These are phyloP conservation scores for Xylariaceae sp. DNA, from an alignment of 2,329 filamentous ascomycete genomes.

Conservation along the genomic window DNA sequence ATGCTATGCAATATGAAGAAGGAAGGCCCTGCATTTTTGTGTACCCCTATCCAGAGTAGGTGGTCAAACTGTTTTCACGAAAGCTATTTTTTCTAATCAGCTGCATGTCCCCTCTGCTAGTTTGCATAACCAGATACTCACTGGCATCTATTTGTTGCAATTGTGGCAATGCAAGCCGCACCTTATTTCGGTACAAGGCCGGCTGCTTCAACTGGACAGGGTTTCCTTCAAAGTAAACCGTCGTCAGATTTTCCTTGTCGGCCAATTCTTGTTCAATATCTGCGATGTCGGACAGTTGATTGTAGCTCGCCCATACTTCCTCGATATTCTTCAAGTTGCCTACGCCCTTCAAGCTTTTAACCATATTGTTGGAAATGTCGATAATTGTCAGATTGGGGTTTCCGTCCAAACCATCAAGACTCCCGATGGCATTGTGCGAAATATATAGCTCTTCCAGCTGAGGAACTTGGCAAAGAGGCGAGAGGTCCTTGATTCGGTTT, in stretches of 20 bases:
- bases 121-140: conserved; percentile 55
- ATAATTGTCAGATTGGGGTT: conserved; percentile 73
- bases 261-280: conserved; percentile 79
- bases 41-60: neutral
- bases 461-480: conserved; percentile 72
- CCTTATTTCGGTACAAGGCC: conserved; percentile 93
- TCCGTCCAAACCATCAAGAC: conserved; percentile 71
- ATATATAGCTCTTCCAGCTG: conserved; percentile 92
- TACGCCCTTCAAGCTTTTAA: conserved; percentile 74
- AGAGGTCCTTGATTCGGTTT: conserved; percentile 82
- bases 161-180: conserved; percentile 83
- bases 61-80: conserved; percentile 30
- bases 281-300: conserved; percentile 75
- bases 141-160: conserved; percentile 95
- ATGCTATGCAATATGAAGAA: conserved; percentile 35
- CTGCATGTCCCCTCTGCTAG: neutral
- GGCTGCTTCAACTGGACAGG: conserved; percentile 78
- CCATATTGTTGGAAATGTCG: conserved; percentile 87
- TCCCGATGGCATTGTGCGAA: conserved; percentile 87
- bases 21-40: conserved; percentile 1
- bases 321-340: conserved; percentile 71
- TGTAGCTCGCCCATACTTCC: conserved; percentile 94
- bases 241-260: conserved; percentile 79
- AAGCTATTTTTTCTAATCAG: conserved; percentile 28
- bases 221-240: conserved; percentile 96